Evolutionary conservation across 345 rosid genomes (phyloP).

Genomic region (Eutrema japonicum): DNA sequence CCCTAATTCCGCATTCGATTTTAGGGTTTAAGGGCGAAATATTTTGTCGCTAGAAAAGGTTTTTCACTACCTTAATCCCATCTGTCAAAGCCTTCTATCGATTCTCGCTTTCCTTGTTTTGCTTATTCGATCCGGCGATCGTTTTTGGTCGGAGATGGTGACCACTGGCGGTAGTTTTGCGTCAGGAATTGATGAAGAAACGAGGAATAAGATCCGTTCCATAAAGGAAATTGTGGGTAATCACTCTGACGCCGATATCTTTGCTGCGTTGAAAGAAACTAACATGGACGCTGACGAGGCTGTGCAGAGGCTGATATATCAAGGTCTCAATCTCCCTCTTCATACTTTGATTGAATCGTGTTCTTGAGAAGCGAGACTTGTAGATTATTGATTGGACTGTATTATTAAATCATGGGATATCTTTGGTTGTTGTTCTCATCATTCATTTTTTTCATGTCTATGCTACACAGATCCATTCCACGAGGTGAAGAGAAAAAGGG

Average conservation of each 20-base stretch:
- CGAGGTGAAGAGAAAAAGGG: slow-evolving; percentile 77
- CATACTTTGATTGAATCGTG: not conserved
- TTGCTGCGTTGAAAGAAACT: slow-evolving; percentile 65
- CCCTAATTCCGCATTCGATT: slow-evolving; percentile 45
- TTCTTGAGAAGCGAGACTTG: not conserved
- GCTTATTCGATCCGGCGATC: not conserved
- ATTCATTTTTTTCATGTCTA: not conserved
- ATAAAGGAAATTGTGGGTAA: slow-evolving; percentile 79
- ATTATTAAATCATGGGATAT: not conserved
- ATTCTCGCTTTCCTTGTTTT: not conserved
- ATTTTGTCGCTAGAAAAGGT: not conserved
- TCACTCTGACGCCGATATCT: slow-evolving; percentile 80
- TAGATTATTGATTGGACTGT: not conserved
- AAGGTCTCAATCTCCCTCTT: slow-evolving; percentile 52
- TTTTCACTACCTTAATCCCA: not conserved
- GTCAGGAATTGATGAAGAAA: slow-evolving; percentile 49
- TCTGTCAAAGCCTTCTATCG: not conserved
- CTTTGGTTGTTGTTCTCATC: not conserved
- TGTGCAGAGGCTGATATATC: slow-evolving; percentile 70
- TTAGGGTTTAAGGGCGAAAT: slow-evolving; percentile 31
- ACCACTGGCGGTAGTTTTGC: slow-evolving; percentile 39
- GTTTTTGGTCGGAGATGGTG: slow-evolving; percentile 51
- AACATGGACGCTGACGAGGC: slow-evolving; percentile 88
- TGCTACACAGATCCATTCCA: slow-evolving; percentile 71
- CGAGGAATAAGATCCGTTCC: slow-evolving; percentile 64